Evolutionary conservation across 164 flowering plant genomes (phyloP).

Genomic region (Warburgia ugandensis): DNA sequence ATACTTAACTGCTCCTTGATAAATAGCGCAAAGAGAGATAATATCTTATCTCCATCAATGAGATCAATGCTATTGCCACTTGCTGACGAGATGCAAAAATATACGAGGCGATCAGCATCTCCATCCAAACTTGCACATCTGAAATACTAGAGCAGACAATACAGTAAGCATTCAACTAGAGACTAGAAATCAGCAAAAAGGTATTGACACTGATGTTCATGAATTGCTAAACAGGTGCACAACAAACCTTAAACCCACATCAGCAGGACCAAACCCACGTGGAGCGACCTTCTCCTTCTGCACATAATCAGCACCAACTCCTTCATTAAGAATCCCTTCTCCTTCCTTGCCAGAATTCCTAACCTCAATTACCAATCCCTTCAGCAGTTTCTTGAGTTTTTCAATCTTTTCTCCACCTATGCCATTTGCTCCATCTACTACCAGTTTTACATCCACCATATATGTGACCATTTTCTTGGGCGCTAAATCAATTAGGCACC

Average conservation of each 20-base stretch:
- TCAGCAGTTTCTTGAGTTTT: slow-evolving; percentile 33
- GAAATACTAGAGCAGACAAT: slow-evolving; percentile 39
- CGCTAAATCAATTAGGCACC: slow-evolving; percentile 66
- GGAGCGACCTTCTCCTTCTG: slow-evolving; percentile 91
- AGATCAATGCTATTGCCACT: slow-evolving; percentile 45
- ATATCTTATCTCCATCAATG: slow-evolving; percentile 94
- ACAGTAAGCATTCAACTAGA: slow-evolving; percentile 13
- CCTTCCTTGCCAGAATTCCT: slow-evolving; percentile 64
- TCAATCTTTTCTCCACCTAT: slow-evolving; percentile 80
- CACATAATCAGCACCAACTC: slow-evolving; percentile 96
- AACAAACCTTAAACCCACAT: slow-evolving; percentile 63
- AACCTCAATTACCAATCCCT: slow-evolving; percentile 46
- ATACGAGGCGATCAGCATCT: slow-evolving; percentile 93
- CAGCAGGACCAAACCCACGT: slow-evolving; percentile 50
- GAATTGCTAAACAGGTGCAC: slow-evolving; percentile 6
- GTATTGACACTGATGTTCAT: neutral
- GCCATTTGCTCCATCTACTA: slow-evolving; percentile 95
- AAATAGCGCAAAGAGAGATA: slow-evolving; percentile 78
- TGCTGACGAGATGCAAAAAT: slow-evolving; percentile 43
- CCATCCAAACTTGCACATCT: slow-evolving; percentile 99
- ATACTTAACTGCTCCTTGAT: slow-evolving; percentile 64
- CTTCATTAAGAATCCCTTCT: slow-evolving; percentile 76
- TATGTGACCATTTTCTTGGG: slow-evolving; percentile 25
- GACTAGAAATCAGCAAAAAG: neutral
- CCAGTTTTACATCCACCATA: slow-evolving; percentile 30